A percentile compares a stretch with the other conserved stretches of the same genome.
phyloP scores from a whole-genome alignment of 805 yeast genomes.

The Yarrowia porcina region DNA sequence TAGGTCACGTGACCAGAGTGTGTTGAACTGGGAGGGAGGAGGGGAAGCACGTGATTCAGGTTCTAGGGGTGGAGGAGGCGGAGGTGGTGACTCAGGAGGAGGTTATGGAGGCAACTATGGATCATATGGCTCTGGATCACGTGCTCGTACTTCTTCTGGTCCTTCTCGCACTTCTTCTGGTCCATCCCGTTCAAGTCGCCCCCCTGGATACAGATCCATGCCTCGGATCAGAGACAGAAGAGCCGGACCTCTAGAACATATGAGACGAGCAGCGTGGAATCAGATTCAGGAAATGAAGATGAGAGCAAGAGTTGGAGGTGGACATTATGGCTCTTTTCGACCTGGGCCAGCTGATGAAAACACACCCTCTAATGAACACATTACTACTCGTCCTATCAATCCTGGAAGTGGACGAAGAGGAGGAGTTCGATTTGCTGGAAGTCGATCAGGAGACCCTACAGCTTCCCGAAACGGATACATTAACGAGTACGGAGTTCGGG shows the following conservation, averaged over 20 bases:
- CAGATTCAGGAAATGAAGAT: slow-evolving; percentile 8
- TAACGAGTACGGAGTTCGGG: slow-evolving; percentile 20
- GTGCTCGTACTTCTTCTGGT: no score
- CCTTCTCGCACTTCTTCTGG: no score
- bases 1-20: not conserved
- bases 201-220: not conserved
- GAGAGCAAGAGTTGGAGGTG: not conserved
- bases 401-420: not conserved
- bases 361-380: not conserved
- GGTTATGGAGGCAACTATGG: no score
- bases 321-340: not conserved
- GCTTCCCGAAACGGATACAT: not conserved
- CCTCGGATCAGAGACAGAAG: not conserved
- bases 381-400: not conserved
- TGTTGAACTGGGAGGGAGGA: not conserved
- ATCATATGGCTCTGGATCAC: not conserved
- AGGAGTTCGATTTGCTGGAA: not conserved
- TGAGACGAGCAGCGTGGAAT: not conserved
- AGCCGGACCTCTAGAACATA: not conserved
- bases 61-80: not conserved
- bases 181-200: no score
- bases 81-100: not conserved
- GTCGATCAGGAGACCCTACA: not conserved
- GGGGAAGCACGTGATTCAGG: not conserved
- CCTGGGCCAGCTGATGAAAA: not conserved